phyloP scores from a whole-genome alignment of 768 basidiomycete genomes.

The Clavaria fumosa region DNA sequence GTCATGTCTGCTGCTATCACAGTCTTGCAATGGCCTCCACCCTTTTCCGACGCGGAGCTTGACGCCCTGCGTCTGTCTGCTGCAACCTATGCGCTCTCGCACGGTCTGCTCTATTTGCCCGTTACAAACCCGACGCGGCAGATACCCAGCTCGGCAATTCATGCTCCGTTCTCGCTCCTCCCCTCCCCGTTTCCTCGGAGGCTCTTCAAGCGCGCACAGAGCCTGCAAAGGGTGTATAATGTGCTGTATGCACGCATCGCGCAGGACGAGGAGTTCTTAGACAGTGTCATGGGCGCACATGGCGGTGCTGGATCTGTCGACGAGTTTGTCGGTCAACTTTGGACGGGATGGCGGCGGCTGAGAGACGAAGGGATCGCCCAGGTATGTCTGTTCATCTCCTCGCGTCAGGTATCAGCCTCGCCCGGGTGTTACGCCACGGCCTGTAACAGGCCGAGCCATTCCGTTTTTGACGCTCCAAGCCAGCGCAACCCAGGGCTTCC shows the following conservation, averaged over 20 bases:
- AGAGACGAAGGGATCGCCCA: conserved; percentile 43
- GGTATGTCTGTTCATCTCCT: conserved; percentile 15
- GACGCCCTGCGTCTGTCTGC: conserved; percentile 47
- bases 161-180: conserved; percentile 80
- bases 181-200: conserved; percentile 73
- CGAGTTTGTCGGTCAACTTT: conserved; percentile 72
- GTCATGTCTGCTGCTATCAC: no score
- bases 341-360: conserved; percentile 72
- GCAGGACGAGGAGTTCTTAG: conserved; percentile 64
- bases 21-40: conserved; percentile 66
- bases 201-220: conserved; percentile 49
- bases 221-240: conserved; percentile 70
- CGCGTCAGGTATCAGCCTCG: background rate
- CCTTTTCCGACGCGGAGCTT: conserved; percentile 40
- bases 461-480: no score
- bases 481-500: no score
- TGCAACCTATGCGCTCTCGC: conserved; percentile 71
- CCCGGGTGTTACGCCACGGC: background rate
- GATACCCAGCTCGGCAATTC: conserved; percentile 57
- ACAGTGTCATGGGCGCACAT: conserved; percentile 68
- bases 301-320: conserved; percentile 71
- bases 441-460: background rate
- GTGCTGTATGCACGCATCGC: conserved; percentile 74
- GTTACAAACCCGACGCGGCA: conserved; percentile 28
- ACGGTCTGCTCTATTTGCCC: conserved; percentile 75